Evolutionary conservation across 2,329 filamentous ascomycete genomes (phyloP).

Genomic region (Pyrenophora teres): DNA sequence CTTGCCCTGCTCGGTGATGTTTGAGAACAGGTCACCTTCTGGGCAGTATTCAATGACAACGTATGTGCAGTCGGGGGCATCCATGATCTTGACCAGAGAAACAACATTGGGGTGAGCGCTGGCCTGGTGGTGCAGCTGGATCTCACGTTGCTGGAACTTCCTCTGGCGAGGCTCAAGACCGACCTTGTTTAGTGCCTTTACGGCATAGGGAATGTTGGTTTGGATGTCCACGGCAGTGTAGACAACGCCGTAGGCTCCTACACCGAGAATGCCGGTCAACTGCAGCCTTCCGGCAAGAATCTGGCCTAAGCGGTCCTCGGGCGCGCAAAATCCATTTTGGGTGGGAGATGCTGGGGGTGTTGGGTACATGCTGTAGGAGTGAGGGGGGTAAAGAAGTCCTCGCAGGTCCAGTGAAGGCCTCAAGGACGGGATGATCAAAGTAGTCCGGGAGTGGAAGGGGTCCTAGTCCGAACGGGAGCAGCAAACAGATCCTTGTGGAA

Average conservation of each 20-base stretch:
- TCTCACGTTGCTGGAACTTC: constrained; percentile 91
- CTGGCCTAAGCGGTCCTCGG: constrained; percentile 85
- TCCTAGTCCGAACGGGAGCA: constrained; percentile 12
- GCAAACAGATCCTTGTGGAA: constrained; percentile 12
- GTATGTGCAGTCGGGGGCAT: constrained; percentile 89
- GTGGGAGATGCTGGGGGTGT: constrained; percentile 57
- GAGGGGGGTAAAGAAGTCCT: constrained; percentile 36
- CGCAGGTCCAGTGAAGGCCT: constrained; percentile 50
- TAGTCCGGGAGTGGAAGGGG: constrained; percentile 22
- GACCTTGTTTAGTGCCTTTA: constrained; percentile 95
- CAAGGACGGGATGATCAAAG: constrained; percentile 38
- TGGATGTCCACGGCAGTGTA: constrained; percentile 86
- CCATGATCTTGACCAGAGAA: constrained; percentile 90
- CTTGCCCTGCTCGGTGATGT: constrained; percentile 92
- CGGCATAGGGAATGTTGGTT: constrained; percentile 82
- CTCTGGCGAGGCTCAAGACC: constrained; percentile 87
- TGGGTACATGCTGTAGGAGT: constrained; percentile 51
- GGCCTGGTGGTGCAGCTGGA: constrained; percentile 85
- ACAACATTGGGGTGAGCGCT: constrained; percentile 92
- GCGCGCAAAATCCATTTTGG: constrained; percentile 54
- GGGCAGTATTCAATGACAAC: constrained; percentile 97
- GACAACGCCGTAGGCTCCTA: constrained; percentile 95
- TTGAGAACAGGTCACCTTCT: constrained; percentile 94
- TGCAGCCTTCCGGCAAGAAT: constrained; percentile 82
- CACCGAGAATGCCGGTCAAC: constrained; percentile 82